A percentile compares a stretch with the other conserved stretches of the same genome.
Conservation (phyloP, 768 basidiomycete species). For the Exsudoporus frostii region DNA sequence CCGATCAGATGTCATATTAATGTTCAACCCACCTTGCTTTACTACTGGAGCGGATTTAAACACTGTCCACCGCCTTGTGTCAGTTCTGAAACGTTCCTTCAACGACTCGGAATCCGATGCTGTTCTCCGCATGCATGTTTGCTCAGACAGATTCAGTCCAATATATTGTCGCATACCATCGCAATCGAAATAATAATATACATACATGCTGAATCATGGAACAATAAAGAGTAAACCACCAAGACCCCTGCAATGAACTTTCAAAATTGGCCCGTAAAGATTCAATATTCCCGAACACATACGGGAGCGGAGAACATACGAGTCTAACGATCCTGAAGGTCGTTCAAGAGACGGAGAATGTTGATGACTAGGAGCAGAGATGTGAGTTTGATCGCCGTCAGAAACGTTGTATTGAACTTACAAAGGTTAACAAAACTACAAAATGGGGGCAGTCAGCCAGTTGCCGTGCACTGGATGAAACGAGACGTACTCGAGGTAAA, state of each 20-base stretch:
- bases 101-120: not conserved
- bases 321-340: conserved; percentile 42
- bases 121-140: too few relatives aligned
- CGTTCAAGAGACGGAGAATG: conserved; percentile 79
- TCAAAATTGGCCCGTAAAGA: not conserved
- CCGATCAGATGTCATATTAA: too few relatives aligned
- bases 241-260: not conserved
- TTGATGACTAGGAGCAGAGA: conserved; percentile 56
- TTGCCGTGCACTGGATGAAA: not conserved
- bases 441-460: conserved; percentile 18
- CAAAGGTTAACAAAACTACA: conserved; percentile 83
- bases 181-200: conserved; percentile 19
- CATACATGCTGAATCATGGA: conserved; percentile 17
- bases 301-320: not conserved
- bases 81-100: too few relatives aligned
- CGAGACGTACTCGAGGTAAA: conserved; percentile 85
- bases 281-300: not conserved
- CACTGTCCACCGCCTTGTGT: too few relatives aligned
- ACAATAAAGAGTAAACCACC: conserved; percentile 3
- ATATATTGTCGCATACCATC: not conserved
- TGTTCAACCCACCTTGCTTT: too few relatives aligned
- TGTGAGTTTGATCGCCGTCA: conserved; percentile 2
- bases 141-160: conserved; percentile 4
- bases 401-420: conserved; percentile 37
- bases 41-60: too few relatives aligned